phyloP scores from a whole-genome alignment of 1,139 yeast species.

The Saccharomycopsis hybrid region DNA sequence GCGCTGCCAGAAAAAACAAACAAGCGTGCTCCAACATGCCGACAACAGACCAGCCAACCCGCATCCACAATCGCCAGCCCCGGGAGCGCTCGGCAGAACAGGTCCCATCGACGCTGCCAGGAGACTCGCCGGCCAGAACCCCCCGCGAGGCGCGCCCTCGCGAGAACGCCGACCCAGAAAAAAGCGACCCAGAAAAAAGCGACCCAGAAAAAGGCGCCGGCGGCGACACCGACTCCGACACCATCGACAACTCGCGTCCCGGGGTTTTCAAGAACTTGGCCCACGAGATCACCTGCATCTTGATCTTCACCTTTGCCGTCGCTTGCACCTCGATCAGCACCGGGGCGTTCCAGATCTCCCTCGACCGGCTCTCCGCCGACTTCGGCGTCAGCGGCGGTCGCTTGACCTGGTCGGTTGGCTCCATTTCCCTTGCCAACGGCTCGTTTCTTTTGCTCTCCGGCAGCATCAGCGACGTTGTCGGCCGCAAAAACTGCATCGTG shows the following conservation, averaged over 20 bases:
- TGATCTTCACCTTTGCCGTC: constrained; percentile 34
- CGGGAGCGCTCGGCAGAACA: too few species aligned
- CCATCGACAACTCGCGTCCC: constrained; percentile 25
- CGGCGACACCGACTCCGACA: neutral
- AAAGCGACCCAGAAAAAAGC: too few species aligned
- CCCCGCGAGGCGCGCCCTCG: too few species aligned
- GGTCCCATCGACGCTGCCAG: too few species aligned
- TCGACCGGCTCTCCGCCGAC: constrained; percentile 30
- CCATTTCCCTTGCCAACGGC: constrained; percentile 37
- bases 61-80: too few species aligned
- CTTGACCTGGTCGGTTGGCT: constrained; percentile 37
- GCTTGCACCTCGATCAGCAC: constrained; percentile 34
- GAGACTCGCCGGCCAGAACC: too few species aligned
- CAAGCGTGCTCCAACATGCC: too few species aligned
- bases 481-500: constrained; percentile 34
- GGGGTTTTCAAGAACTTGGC: constrained; percentile 26
- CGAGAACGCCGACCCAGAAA: too few species aligned
- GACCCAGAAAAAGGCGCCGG: too few species aligned
- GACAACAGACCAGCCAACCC: too few species aligned
- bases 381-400: constrained; percentile 34
- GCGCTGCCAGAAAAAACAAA: too few species aligned
- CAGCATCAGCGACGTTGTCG: constrained; percentile 39
- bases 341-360: constrained; percentile 32
- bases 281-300: constrained; percentile 29
- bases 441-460: constrained; percentile 37